These are phyloP conservation scores for Trichosporon sp. DNA, from an alignment of 1,284 basidiomycete species.

Conservation along the genomic window DNA sequence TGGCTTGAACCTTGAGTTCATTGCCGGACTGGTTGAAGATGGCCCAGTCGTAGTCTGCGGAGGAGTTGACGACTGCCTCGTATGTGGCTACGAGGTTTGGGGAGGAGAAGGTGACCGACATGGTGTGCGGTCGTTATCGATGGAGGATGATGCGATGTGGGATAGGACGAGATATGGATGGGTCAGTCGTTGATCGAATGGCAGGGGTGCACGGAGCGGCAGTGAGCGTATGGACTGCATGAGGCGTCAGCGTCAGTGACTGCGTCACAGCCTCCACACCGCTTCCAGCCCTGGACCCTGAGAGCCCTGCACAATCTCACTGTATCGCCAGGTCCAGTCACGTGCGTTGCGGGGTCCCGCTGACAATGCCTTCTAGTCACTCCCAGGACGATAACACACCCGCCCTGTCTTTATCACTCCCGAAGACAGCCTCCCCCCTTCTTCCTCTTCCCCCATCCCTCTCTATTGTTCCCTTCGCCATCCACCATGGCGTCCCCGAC, in stretches of 20 bases:
- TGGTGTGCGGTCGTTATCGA: constrained; percentile 29
- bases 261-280: constrained; percentile 5
- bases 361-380: neutral
- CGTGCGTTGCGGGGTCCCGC: constrained; percentile 17
- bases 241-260: neutral
- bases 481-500: neutral
- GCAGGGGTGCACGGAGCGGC: neutral
- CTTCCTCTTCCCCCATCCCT: neutral
- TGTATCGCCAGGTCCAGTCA: constrained; percentile 1
- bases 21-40: constrained; percentile 81
- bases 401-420: neutral
- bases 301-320: constrained; percentile 4
- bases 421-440: neutral
- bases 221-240: neutral
- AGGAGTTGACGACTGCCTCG: constrained; percentile 73
- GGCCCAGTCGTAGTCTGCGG: constrained; percentile 76
- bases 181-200: neutral
- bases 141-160: constrained; percentile 11
- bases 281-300: neutral
- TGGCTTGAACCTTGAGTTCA: constrained; percentile 84
- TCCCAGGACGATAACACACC: constrained; percentile 7
- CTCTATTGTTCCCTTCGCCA: neutral
- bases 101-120: constrained; percentile 54
- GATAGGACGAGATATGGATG: neutral
- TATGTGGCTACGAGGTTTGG: constrained; percentile 74